These are phyloP conservation scores for Bipolaris cookei DNA, from an alignment of 2,329 filamentous ascomycete species.

Conservation along the genomic window DNA sequence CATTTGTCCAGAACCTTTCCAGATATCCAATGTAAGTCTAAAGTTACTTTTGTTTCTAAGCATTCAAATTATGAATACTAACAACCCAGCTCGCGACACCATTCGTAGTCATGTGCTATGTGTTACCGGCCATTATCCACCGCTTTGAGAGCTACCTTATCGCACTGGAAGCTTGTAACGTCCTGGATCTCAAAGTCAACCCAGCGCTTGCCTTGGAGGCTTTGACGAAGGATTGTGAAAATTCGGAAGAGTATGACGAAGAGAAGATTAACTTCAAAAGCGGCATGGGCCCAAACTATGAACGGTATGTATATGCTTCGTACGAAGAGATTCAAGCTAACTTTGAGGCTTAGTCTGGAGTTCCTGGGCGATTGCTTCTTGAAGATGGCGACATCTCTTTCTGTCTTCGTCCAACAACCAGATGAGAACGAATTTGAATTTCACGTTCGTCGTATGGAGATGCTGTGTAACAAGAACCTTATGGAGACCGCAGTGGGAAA, in stretches of 20 bases:
- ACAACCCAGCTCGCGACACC: conserved; percentile 67
- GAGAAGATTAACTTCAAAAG: conserved; percentile 75
- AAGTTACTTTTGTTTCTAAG: not conserved
- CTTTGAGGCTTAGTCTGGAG: conserved; percentile 62
- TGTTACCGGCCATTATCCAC: conserved; percentile 83
- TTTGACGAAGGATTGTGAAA: conserved; percentile 90
- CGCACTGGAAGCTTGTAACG: conserved; percentile 72
- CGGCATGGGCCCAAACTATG: conserved; percentile 94
- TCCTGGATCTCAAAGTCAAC: conserved; percentile 68
- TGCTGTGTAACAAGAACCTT: conserved; percentile 91
- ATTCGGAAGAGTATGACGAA: conserved; percentile 72
- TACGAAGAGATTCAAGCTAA: not conserved
- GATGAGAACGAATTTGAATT: conserved; percentile 83
- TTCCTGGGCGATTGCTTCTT: conserved; percentile 93
- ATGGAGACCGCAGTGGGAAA: conserved; percentile 71
- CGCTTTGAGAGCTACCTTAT: conserved; percentile 83
- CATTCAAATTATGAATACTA: conserved; percentile 7
- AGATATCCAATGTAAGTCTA: conserved; percentile 72
- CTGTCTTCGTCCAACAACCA: conserved; percentile 77
- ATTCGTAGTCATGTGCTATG: conserved; percentile 74
- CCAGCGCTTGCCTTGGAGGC: conserved; percentile 81
- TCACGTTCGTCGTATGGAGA: conserved; percentile 87
- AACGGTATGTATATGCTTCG: conserved; percentile 58
- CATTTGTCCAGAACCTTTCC: conserved; percentile 77
- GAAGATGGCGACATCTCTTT: conserved; percentile 93